Evolutionary conservation across 2,329 filamentous ascomycete species (phyloP).

Genomic region (Aotearoamyces nothofagi): DNA sequence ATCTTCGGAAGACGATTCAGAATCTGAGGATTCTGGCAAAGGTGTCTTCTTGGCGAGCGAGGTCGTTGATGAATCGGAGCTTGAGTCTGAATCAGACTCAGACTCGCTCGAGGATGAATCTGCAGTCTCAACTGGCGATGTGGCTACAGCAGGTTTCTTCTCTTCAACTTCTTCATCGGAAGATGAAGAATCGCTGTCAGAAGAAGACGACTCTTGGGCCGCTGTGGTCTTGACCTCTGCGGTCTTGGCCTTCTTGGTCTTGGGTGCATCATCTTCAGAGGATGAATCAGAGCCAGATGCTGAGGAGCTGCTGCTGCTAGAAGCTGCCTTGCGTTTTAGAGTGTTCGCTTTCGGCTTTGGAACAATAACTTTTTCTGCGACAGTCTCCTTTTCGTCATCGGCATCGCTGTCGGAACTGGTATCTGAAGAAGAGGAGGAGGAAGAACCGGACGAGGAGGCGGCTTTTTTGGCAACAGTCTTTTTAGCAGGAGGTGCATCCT

Average conservation of each 20-base stretch:
- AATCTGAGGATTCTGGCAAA: slow-evolving; percentile 19
- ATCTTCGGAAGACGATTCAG: slow-evolving; percentile 18
- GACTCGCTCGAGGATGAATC: slow-evolving; percentile 14
- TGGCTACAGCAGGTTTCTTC: neutral
- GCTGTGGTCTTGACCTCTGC: too few relatives aligned
- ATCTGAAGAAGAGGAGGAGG: slow-evolving; percentile 22
- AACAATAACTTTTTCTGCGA: slow-evolving; percentile 12
- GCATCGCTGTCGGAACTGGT: slow-evolving; percentile 32
- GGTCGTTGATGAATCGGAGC: slow-evolving; percentile 15
- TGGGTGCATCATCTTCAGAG: slow-evolving; percentile 30
- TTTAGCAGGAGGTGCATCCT: slow-evolving; percentile 16
- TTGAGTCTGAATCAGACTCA: slow-evolving; percentile 24
- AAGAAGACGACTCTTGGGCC: slow-evolving; percentile 16
- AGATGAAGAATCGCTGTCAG: slow-evolving; percentile 15
- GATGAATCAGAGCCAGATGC: slow-evolving; percentile 28
- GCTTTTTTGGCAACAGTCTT: slow-evolving; percentile 17
- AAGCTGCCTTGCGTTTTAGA: slow-evolving; percentile 38
- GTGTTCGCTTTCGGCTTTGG: slow-evolving; percentile 22
- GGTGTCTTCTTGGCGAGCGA: slow-evolving; percentile 18
- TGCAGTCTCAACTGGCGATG: slow-evolving; percentile 3
- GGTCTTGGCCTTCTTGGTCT: slow-evolving; percentile 36
- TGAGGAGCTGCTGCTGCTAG: slow-evolving; percentile 10
- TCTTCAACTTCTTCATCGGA: slow-evolving; percentile 17
- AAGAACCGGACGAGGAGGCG: slow-evolving; percentile 19
- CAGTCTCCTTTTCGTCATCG: slow-evolving; percentile 29